phyloP scores from a whole-genome alignment of 1,284 basidiomycete species.

The Cutaneotrichosporon dermatis region DNA sequence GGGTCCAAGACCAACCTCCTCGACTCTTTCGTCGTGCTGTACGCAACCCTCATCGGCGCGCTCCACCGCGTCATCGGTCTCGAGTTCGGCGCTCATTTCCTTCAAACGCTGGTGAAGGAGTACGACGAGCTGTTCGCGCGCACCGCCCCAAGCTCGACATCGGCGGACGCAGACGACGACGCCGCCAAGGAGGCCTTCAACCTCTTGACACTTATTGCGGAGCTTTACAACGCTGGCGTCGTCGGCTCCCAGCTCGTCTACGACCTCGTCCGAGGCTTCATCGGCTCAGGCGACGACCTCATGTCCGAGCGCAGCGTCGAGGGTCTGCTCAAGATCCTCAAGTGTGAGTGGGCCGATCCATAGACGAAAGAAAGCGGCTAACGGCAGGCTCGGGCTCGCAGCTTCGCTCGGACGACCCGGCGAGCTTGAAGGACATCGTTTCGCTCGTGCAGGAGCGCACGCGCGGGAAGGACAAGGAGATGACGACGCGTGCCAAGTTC shows the following conservation, averaged over 20 bases:
- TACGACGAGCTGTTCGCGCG: constrained; percentile 6
- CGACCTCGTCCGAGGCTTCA: constrained; percentile 77
- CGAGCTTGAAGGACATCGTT: constrained; percentile 55
- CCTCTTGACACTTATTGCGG: constrained; percentile 77
- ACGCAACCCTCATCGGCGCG: constrained; percentile 81
- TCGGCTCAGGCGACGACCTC: constrained; percentile 51
- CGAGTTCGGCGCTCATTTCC: constrained; percentile 73
- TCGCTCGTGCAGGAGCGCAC: constrained; percentile 67
- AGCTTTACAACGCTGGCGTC: constrained; percentile 94
- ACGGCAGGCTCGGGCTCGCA: constrained; percentile 73
- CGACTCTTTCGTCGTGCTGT: constrained; percentile 85
- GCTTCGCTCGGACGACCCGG: constrained; percentile 63
- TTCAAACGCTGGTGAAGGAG: constrained; percentile 45
- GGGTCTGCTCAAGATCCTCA: constrained; percentile 75
- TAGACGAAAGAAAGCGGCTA: no score
- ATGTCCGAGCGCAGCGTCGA: constrained; percentile 79
- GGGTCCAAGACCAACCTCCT: constrained; percentile 75
- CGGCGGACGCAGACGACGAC: constrained; percentile 14
- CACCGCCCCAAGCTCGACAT: constrained; percentile 4
- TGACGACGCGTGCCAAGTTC: constrained; percentile 69
- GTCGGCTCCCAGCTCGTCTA: constrained; percentile 83
- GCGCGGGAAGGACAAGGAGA: constrained; percentile 54
- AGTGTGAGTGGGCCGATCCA: constrained; percentile 70
- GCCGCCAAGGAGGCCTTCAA: constrained; percentile 76
- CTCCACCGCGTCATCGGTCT: constrained; percentile 80